These are phyloP conservation scores for Psilocybe sp. DNA, from an alignment of 768 basidiomycete species.

Conservation along the genomic window DNA sequence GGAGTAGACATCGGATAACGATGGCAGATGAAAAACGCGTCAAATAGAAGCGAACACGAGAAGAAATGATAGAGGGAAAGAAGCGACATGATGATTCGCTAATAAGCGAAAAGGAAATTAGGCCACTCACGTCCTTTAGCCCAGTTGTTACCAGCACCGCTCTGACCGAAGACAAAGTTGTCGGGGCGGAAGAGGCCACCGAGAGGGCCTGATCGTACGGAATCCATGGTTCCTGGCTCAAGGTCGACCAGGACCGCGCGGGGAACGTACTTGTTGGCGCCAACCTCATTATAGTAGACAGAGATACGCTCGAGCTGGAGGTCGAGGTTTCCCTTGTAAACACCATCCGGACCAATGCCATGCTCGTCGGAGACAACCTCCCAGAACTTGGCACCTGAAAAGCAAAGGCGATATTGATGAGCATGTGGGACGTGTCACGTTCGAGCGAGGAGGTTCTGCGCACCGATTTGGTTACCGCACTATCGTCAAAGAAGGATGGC, in stretches of 20 bases:
- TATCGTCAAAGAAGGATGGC: constrained; percentile 29
- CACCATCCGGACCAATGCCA: constrained; percentile 90
- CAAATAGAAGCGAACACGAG: constrained; percentile 8
- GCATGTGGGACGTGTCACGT: constrained; percentile 13
- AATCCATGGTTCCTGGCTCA: constrained; percentile 96
- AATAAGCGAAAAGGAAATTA: constrained; percentile 4
- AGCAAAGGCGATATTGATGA: constrained; percentile 9
- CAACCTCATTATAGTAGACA: constrained; percentile 97
- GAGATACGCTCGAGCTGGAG: constrained; percentile 96
- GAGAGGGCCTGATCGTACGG: constrained; percentile 85
- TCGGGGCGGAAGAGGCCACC: constrained; percentile 95
- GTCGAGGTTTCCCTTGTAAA: constrained; percentile 91
- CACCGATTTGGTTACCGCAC: constrained; percentile 99
- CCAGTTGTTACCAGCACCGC: constrained; percentile 99
- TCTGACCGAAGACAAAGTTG: constrained; percentile 98
- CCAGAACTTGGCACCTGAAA: constrained; percentile 90
- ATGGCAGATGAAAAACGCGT: constrained; percentile 17
- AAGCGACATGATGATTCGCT: background rate
- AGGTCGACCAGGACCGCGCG: constrained; percentile 97
- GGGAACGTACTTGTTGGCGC: constrained; percentile 95
- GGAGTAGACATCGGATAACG: constrained; percentile 1
- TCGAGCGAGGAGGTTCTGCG: constrained; percentile 25
- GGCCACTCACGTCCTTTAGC: constrained; percentile 92
- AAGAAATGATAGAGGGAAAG: background rate
- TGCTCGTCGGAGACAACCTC: constrained; percentile 99